A percentile compares a stretch with the other conserved stretches of the same genome.
Evolutionary conservation across 176 grass and related monocot species (phyloP).

Genomic region (Otatea glauca): DNA sequence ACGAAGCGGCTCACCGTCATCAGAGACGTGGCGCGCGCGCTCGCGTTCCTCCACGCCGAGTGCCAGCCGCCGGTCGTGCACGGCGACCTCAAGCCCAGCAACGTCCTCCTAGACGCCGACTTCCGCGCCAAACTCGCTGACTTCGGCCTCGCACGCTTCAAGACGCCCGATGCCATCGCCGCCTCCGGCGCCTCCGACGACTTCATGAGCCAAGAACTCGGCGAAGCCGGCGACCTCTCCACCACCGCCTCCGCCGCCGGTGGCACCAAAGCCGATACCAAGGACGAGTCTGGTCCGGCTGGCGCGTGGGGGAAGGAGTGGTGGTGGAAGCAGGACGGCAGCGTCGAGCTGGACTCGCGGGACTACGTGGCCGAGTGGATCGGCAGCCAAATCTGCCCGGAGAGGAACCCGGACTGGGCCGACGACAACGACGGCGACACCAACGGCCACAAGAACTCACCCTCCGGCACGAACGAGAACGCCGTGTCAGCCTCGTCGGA

Average conservation of each 20-base stretch:
- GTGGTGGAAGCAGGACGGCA: conserved; percentile 90
- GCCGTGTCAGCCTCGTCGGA: background rate
- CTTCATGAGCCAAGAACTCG: conserved; percentile 88
- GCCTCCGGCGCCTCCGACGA: conserved; percentile 37
- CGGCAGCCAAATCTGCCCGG: conserved; percentile 65
- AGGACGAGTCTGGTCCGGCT: conserved; percentile 17
- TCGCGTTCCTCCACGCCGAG: conserved; percentile 73
- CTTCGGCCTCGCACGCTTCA: conserved; percentile 83
- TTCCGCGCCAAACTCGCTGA: conserved; percentile 82
- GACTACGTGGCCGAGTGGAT: conserved; percentile 83
- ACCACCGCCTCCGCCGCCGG: background rate
- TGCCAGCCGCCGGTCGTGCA: conserved; percentile 80
- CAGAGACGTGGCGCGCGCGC: conserved; percentile 65
- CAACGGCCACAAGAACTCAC: conserved; percentile 10
- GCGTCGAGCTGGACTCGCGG: conserved; percentile 60
- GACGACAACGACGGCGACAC: conserved; percentile 32
- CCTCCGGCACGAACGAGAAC: conserved; percentile 21
- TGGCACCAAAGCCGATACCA: conserved; percentile 5
- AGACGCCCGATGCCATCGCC: conserved; percentile 45
- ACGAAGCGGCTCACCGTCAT: conserved; percentile 50
- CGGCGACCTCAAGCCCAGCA: conserved; percentile 93
- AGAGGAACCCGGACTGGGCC: conserved; percentile 55
- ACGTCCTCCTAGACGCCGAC: conserved; percentile 68
- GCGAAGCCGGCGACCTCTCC: conserved; percentile 47
- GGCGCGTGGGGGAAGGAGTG: conserved; percentile 65